Conservation (phyloP, 2,329 filamentous ascomycete genomes). For the Sarocladium kiliense region DNA sequence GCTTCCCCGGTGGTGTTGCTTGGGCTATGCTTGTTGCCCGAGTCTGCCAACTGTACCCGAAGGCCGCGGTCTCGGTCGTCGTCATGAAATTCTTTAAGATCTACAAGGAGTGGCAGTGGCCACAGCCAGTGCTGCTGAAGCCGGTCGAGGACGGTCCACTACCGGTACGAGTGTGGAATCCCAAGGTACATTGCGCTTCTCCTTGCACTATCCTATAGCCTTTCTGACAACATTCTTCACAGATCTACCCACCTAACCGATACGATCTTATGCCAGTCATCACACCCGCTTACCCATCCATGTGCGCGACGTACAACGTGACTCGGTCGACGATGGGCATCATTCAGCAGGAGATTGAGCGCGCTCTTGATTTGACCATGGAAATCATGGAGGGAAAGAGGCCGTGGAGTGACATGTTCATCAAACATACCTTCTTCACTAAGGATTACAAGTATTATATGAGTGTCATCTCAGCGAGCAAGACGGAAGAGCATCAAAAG, state of each 20-base stretch:
- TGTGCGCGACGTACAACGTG: conserved; percentile 96
- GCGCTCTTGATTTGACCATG: conserved; percentile 71
- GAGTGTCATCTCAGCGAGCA: conserved; percentile 77
- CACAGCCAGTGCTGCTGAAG: conserved; percentile 86
- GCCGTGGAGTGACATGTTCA: conserved; percentile 83
- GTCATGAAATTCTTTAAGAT: conserved; percentile 93
- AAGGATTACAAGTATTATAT: conserved; percentile 93
- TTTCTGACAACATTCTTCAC: neutral
- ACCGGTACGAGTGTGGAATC: conserved; percentile 89
- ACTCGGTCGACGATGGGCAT: conserved; percentile 79
- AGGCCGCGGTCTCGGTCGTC: conserved; percentile 81
- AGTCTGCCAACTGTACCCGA: conserved; percentile 93
- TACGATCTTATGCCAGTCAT: conserved; percentile 97
- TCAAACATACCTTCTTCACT: conserved; percentile 90
- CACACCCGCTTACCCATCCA: conserved; percentile 93
- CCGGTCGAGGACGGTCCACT: conserved; percentile 76
- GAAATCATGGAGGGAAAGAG: conserved; percentile 72
- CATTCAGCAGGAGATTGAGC: conserved; percentile 76
- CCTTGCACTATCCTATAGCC: too few species aligned
- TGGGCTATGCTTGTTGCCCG: conserved; percentile 98
- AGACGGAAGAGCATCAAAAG: conserved; percentile 76
- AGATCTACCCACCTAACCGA: conserved; percentile 62
- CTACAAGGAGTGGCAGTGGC: conserved; percentile 89
- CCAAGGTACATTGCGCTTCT: conserved; percentile 53
- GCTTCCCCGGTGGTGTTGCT: conserved; percentile 92